Percentiles rank a stretch among this genome's conserved stretches.
Conservation (phyloP, 2,329 filamentous ascomycete genomes). For the Talaromyces atroroseus region DNA sequence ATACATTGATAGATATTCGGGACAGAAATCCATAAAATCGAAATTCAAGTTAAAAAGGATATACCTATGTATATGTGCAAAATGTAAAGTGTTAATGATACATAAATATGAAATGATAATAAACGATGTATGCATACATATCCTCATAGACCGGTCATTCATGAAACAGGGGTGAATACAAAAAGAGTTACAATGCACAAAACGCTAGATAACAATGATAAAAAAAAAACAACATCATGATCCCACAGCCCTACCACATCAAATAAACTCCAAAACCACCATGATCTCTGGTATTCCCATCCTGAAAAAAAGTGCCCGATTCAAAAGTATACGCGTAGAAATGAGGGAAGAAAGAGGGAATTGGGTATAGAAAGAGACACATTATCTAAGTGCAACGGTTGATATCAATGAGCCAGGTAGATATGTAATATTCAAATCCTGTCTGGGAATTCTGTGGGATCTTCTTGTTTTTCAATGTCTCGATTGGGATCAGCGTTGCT, state of each 20-base stretch:
- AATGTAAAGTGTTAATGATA: neutral
- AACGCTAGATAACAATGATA: neutral
- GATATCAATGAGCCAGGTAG: too few species aligned
- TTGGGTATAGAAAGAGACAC: neutral
- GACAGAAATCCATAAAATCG: neutral
- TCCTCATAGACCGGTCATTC: neutral
- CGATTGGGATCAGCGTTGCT: neutral
- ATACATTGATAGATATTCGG: neutral
- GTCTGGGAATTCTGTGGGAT: neutral
- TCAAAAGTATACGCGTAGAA: neutral
- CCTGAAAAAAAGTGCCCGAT: neutral
- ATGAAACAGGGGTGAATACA: neutral
- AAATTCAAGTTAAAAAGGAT: too few species aligned
- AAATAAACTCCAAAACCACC: neutral
- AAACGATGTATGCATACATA: neutral
- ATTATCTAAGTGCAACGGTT: neutral
- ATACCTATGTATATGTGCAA: neutral
- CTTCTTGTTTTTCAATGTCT: constrained; percentile 7
- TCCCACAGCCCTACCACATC: too few species aligned
- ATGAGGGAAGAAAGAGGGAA: neutral
- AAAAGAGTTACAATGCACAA: neutral
- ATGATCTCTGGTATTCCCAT: neutral
- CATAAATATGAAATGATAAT: neutral
- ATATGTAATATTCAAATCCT: too few species aligned
- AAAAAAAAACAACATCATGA: neutral